A percentile compares a stretch with the other conserved stretches of the same genome.
These are phyloP conservation scores for Phlyctochytrium planicorne DNA, from an alignment of 192 early-diverging fungal species.

Conservation along the genomic window DNA sequence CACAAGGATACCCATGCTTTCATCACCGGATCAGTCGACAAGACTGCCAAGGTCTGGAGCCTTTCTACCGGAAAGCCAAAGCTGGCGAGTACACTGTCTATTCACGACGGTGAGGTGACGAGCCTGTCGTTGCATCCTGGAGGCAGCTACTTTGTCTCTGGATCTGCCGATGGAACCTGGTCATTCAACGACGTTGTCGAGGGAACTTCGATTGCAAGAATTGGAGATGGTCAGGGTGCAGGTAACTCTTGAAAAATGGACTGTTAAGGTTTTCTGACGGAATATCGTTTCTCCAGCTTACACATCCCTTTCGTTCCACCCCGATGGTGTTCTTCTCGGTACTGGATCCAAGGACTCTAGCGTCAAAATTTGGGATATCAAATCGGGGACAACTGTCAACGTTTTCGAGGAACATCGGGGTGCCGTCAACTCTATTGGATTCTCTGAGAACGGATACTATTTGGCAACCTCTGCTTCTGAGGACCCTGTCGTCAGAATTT, in stretches of 20 bases:
- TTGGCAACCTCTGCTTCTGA: constrained; percentile 75
- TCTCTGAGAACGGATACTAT: constrained; percentile 94
- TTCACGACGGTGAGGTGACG: constrained; percentile 70
- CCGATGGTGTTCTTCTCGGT: constrained; percentile 86
- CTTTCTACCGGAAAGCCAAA: constrained; percentile 18
- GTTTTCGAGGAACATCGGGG: constrained; percentile 64
- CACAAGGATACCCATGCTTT: constrained; percentile 58
- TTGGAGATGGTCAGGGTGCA: too few relatives aligned
- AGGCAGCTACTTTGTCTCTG: constrained; percentile 74
- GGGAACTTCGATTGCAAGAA: too few relatives aligned
- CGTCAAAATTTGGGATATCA: constrained; percentile 85
- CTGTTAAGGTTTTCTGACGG: too few relatives aligned
- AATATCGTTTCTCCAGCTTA: constrained; percentile 61
- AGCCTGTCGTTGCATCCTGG: constrained; percentile 78
- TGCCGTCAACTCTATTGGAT: constrained; percentile 71
- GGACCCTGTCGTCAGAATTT: constrained; percentile 69
- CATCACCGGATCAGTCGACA: constrained; percentile 77
- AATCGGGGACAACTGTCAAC: constrained; percentile 60
- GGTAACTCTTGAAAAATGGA: too few relatives aligned
- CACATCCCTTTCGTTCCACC: constrained; percentile 76
- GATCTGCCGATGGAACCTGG: constrained; percentile 76
- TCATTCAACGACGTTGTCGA: constrained; percentile 74
- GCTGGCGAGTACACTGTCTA: constrained; percentile 41
- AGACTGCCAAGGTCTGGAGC: constrained; percentile 68
- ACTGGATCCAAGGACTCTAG: constrained; percentile 70